These are phyloP conservation scores for Xylaria sp. DNA, from an alignment of 2,329 filamentous ascomycete species.

Conservation along the genomic window DNA sequence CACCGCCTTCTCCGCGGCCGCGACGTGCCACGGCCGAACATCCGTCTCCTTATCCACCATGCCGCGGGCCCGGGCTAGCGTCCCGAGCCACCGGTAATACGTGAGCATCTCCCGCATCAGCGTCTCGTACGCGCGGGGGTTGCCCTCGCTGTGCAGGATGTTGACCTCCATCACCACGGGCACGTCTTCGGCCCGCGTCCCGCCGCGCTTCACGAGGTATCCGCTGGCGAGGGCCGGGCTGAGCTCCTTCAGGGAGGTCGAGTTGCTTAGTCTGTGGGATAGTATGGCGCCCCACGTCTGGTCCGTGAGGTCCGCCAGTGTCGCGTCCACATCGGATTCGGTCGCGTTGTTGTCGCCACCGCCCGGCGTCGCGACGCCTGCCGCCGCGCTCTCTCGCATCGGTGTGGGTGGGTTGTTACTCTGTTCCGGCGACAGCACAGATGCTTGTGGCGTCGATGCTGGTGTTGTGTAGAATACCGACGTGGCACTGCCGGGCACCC, in stretches of 20 bases:
- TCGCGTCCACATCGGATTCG: constrained; percentile 65
- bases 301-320: constrained; percentile 72
- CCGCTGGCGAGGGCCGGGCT: constrained; percentile 64
- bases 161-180: constrained; percentile 67
- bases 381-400: constrained; percentile 40
- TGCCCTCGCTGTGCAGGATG: constrained; percentile 60
- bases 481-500: constrained; percentile 48
- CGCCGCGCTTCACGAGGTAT: constrained; percentile 67
- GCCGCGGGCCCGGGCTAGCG: constrained; percentile 69
- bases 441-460: constrained; percentile 67
- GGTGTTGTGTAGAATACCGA: constrained; percentile 62
- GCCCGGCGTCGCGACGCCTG: constrained; percentile 50
- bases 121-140: constrained; percentile 60
- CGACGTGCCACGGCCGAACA: constrained; percentile 78
- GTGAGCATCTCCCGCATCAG: constrained; percentile 71
- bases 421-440: constrained; percentile 63
- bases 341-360: constrained; percentile 43
- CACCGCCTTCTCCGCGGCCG: constrained; percentile 69
- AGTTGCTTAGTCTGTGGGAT: constrained; percentile 66
- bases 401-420: constrained; percentile 55
- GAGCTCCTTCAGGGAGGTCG: constrained; percentile 56
- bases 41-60: constrained; percentile 61
- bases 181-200: constrained; percentile 57
- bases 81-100: constrained; percentile 69
- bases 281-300: constrained; percentile 76